Conservation (phyloP, 208 protist genomes). For the Lotmaria passim region DNA sequence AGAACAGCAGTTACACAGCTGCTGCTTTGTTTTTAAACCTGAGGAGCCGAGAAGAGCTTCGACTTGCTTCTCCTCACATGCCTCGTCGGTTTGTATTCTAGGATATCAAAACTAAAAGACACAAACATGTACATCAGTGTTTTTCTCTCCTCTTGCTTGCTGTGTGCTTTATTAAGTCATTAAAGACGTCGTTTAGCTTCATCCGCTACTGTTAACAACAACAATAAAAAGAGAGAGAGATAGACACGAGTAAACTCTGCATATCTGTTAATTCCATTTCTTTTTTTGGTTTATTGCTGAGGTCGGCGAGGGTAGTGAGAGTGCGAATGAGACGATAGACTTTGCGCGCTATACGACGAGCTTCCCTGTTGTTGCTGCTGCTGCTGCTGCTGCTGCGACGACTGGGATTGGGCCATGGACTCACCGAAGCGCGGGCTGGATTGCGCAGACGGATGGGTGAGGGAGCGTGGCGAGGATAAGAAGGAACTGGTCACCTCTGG, state of each 20-base stretch:
- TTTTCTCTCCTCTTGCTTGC: too few species aligned
- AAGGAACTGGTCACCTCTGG: neutral
- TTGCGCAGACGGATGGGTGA: neutral
- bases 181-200: too few species aligned
- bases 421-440: neutral
- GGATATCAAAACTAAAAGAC: too few species aligned
- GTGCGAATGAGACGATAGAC: neutral
- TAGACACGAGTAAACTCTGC: neutral
- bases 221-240: neutral
- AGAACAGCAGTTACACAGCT: too few species aligned
- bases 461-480: neutral
- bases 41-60: too few species aligned
- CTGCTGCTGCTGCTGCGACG: conserved; percentile 5
- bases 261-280: neutral
- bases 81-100: too few species aligned
- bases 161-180: too few species aligned
- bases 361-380: conserved; percentile 2
- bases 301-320: neutral
- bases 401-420: neutral
- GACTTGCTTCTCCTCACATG: too few species aligned
- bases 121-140: too few species aligned
- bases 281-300: neutral
- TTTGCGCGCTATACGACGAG: neutral
- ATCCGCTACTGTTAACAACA: too few species aligned
- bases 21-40: too few species aligned